Percentiles rank a stretch among this genome's conserved stretches.
These are phyloP conservation scores for Coemansia sp. DNA, from an alignment of 192 early-diverging fungal genomes.

Conservation along the genomic window DNA sequence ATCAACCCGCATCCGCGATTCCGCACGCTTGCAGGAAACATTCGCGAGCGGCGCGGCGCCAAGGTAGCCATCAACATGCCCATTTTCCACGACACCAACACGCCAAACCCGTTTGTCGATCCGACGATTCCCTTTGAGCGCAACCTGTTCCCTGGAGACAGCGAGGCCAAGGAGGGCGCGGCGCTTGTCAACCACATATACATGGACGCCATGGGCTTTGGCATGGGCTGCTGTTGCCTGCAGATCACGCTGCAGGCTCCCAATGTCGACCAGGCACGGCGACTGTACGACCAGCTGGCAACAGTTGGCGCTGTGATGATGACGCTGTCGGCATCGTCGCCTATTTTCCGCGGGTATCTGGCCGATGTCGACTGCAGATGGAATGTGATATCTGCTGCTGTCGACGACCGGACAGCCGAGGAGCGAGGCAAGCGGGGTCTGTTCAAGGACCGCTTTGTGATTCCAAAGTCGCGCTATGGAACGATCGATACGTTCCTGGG, in stretches of 20 bases:
- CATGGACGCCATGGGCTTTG: conserved; percentile 98
- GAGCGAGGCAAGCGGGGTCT: conserved; percentile 83
- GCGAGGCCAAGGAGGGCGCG: conserved; percentile 69
- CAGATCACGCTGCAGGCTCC: conserved; percentile 98
- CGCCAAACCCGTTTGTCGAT: conserved; percentile 84
- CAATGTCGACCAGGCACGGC: conserved; percentile 85
- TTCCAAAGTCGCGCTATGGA: conserved; percentile 95
- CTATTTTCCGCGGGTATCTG: conserved; percentile 91
- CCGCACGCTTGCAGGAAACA: conserved; percentile 89
- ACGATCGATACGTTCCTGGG: conserved; percentile 88
- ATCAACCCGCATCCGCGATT: conserved; percentile 96
- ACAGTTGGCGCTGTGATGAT: conserved; percentile 91
- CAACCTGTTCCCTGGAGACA: conserved; percentile 64
- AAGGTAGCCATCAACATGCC: conserved; percentile 98
- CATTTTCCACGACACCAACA: conserved; percentile 88
- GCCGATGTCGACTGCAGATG: conserved; percentile 96
- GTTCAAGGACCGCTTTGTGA: conserved; percentile 71
- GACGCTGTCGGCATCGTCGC: conserved; percentile 87
- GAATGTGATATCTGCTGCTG: conserved; percentile 91
- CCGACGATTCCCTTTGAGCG: conserved; percentile 66
- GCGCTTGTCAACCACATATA: conserved; percentile 94
- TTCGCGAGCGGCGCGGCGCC: conserved; percentile 84
- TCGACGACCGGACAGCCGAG: conserved; percentile 90
- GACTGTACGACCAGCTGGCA: conserved; percentile 94
- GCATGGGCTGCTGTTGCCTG: conserved; percentile 97